Percentiles rank a stretch among this genome's conserved stretches.
These are phyloP conservation scores for Cladosporium velox DNA, from an alignment of 2,329 filamentous ascomycete genomes.

Conservation along the genomic window DNA sequence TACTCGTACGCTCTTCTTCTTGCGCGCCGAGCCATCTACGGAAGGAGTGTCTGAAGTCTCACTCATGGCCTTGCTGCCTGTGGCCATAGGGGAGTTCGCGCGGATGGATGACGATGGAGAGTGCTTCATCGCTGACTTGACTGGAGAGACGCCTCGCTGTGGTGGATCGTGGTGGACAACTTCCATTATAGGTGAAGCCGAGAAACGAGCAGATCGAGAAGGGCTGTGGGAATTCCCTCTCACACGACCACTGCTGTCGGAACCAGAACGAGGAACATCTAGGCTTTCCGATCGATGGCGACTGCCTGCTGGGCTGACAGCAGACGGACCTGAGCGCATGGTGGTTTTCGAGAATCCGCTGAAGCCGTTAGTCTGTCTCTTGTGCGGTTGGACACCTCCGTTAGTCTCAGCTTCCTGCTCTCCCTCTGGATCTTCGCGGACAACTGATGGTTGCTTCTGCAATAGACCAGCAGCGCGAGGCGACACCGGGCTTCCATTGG, in stretches of 20 bases:
- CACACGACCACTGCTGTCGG: slow-evolving; percentile 27
- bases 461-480: slow-evolving; percentile 27
- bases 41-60: slow-evolving; percentile 58
- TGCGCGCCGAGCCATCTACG: slow-evolving; percentile 42
- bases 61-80: slow-evolving; percentile 35
- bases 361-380: slow-evolving; percentile 16
- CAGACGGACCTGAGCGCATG: background rate
- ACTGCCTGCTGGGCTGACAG: slow-evolving; percentile 22
- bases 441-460: slow-evolving; percentile 38
- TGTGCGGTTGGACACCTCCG: background rate
- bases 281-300: slow-evolving; percentile 36
- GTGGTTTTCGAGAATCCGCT: slow-evolving; percentile 13
- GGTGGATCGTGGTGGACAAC: slow-evolving; percentile 68
- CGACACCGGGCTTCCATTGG: slow-evolving; percentile 24
- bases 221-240: slow-evolving; percentile 57
- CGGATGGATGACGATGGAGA: slow-evolving; percentile 54
- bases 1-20: slow-evolving; percentile 69
- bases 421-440: slow-evolving; percentile 36
- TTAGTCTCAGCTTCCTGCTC: slow-evolving; percentile 30
- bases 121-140: slow-evolving; percentile 75
- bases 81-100: slow-evolving; percentile 46
- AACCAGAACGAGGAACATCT: slow-evolving; percentile 34
- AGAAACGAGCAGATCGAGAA: slow-evolving; percentile 68
- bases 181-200: slow-evolving; percentile 57
- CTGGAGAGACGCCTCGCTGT: slow-evolving; percentile 70